phyloP scores from a whole-genome alignment of 2,329 filamentous ascomycete genomes.

The Colletotrichum godetiae region DNA sequence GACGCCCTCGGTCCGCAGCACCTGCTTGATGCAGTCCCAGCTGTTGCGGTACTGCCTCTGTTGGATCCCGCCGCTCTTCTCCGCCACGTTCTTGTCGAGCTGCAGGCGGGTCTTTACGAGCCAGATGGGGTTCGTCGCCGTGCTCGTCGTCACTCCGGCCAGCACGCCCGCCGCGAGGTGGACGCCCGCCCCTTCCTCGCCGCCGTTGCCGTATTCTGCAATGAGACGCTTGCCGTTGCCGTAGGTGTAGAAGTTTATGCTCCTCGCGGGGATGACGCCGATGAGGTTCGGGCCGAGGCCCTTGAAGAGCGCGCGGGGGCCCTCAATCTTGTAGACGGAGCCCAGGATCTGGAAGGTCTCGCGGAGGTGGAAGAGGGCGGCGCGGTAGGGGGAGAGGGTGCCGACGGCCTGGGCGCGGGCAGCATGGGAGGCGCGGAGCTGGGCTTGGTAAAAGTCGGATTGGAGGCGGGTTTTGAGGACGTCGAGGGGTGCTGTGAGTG shows the following conservation, averaged over 20 bases:
- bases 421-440: slow-evolving; percentile 77
- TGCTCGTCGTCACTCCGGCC: slow-evolving; percentile 87
- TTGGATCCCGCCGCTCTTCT: slow-evolving; percentile 62
- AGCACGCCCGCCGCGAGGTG: slow-evolving; percentile 81
- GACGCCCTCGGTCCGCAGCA: slow-evolving; percentile 83
- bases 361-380: slow-evolving; percentile 77
- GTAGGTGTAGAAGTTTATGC: slow-evolving; percentile 95
- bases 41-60: slow-evolving; percentile 86
- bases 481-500: slow-evolving; percentile 93
- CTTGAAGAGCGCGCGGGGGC: slow-evolving; percentile 90
- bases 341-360: slow-evolving; percentile 90
- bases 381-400: slow-evolving; percentile 72
- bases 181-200: slow-evolving; percentile 77
- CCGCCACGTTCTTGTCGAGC: slow-evolving; percentile 85
- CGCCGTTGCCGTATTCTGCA: slow-evolving; percentile 77
- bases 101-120: slow-evolving; percentile 93
- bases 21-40: slow-evolving; percentile 86
- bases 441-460: slow-evolving; percentile 92
- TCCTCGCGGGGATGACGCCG: slow-evolving; percentile 88
- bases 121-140: slow-evolving; percentile 96
- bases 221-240: slow-evolving; percentile 90
- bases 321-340: slow-evolving; percentile 83
- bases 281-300: slow-evolving; percentile 91
- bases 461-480: slow-evolving; percentile 94
- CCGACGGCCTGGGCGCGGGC: slow-evolving; percentile 62